Base-by-base conservation (phyloP, 495 filamentous ascomycete genomes). In the Annulohypoxylon nitens region DNA sequence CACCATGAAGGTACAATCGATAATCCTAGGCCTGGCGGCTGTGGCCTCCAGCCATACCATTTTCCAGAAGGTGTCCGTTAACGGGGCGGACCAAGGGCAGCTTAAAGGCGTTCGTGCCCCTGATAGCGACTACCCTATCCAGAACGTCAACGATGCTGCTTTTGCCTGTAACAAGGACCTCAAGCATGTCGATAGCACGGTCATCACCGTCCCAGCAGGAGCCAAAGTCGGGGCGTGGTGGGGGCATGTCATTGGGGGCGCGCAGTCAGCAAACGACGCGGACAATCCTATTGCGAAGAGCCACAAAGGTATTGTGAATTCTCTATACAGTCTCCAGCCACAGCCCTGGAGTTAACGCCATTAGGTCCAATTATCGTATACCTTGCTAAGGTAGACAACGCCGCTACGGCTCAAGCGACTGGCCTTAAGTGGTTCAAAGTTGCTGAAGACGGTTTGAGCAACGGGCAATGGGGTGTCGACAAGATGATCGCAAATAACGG, bases 61-160 rank as follows among this genome's bases (percentile, higher is more conserved):
- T 58, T 85, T 86, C 76, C 83, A 87, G 68, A 81, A 81, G 55
- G 72, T 89, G 18, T 83, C 84, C 3, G 82, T 88, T 60, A 84
- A 88, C 53, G 85, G 82, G n/a, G 80, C 77, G 12, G 87, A 87
- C 61, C 78, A 87, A 62, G 87, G 87, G 45, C 84, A 86, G 69
- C 81, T 85, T 25, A 82, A 81, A 51, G 87, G 85, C 48, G 80
- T 89, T 45, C 82, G 86, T 25, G 81, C 84, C n/a, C 85, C 87
- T 0, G 74, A 69, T 26, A 83, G 78, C 76, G 81, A 84, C 76
- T 78, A 74, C 71, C 82, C 82, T 6, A 79, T 84, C 64, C 62
- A 78, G 66, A 77, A 83, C 61, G 80, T 83, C 63, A 80, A 78
- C 65, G 70, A 80, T 65, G 72, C 77, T 26, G 73, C 78, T 59